Evolutionary conservation across 495 filamentous ascomycete genomes (phyloP).

Genomic region (Chaetomium cochliodes): DNA sequence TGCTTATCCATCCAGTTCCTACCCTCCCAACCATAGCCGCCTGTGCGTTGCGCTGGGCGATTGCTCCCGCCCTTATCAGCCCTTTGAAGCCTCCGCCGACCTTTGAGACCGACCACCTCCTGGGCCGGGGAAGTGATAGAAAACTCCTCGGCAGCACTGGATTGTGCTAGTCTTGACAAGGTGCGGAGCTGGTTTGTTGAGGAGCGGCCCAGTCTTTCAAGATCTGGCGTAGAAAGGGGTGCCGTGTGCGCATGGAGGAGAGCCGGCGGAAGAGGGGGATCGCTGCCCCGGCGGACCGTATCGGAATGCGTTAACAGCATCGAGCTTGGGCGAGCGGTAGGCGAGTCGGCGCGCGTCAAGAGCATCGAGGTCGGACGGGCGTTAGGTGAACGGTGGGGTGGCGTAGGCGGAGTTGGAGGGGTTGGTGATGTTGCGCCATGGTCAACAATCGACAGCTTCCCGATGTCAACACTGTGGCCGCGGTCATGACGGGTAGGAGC

Average conservation of each 20-base stretch:
- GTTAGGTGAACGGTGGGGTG: conserved; percentile 41
- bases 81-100: conserved; percentile 77
- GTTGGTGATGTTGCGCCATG: conserved; percentile 37
- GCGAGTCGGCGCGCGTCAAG: conserved; percentile 51
- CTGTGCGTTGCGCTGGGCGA: conserved; percentile 49
- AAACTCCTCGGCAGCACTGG: conserved; percentile 73
- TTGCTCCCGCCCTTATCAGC: conserved; percentile 52
- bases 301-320: conserved; percentile 56
- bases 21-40: conserved; percentile 69
- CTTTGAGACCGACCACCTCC: conserved; percentile 84
- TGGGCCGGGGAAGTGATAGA: conserved; percentile 68
- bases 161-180: conserved; percentile 79
- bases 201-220: conserved; percentile 76
- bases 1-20: conserved; percentile 99
- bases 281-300: conserved; percentile 41
- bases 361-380: conserved; percentile 56
- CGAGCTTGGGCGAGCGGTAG: conserved; percentile 53
- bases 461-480: conserved; percentile 53
- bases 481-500: conserved; percentile 40
- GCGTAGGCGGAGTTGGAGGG: conserved; percentile 31
- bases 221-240: conserved; percentile 63
- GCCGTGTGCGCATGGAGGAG: conserved; percentile 45
- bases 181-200: conserved; percentile 86
- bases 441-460: conserved; percentile 44
- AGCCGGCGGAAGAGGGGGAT: conserved; percentile 36